Base-by-base conservation (phyloP, 2,329 filamentous ascomycete genomes). In the Ceratocystis harringtonii region DNA sequence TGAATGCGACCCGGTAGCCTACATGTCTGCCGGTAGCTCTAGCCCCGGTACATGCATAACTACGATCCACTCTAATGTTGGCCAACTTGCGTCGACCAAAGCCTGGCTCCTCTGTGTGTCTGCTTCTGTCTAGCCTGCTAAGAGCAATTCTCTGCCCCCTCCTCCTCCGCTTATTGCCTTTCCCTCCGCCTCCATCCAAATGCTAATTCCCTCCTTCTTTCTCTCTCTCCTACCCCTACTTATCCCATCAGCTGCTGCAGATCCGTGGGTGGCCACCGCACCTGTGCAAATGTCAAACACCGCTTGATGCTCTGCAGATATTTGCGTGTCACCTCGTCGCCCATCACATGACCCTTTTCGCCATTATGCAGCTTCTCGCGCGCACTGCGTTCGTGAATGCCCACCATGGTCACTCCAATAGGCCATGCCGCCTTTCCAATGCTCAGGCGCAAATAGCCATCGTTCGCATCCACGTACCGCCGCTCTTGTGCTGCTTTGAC, bases 381-480 rank as follows among this genome's bases (percentile, higher is more conserved):
- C 22, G 94, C 92, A 70, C 88, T 94, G 72, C 94, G 85, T 79
- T 97, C 94, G 82, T 99, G 94, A 71, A 99, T 99, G 80, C 94
- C 94, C 72, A 99, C 94, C 94, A 97, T 99, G 74, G 94, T 99
- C 48, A 99, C 94, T 76, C 94, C 94, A 72, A 99, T 99, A 28
- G 94, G 94, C 94, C 94, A 99, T 17, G 94, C 94, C 70, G 91
- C 92, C 78, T 96, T 96, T 69, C 91, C 91, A 72, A 99, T 99
- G 74, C 90, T 95, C 65, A 99, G 79, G 64, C 90, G 82, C 68
- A 99, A 79, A 75, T 99, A 99, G 0, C 90, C 92, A 74, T 99
- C 90, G 73, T 97, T 97, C 43, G 94, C 94, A 76, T 96, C 89
- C 60, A 99, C 92, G 73, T 99, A 99, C 69, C 90, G 84, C 67